Base-by-base conservation (phyloP, 768 basidiomycete genomes). In the Mycena leptocephala region DNA sequence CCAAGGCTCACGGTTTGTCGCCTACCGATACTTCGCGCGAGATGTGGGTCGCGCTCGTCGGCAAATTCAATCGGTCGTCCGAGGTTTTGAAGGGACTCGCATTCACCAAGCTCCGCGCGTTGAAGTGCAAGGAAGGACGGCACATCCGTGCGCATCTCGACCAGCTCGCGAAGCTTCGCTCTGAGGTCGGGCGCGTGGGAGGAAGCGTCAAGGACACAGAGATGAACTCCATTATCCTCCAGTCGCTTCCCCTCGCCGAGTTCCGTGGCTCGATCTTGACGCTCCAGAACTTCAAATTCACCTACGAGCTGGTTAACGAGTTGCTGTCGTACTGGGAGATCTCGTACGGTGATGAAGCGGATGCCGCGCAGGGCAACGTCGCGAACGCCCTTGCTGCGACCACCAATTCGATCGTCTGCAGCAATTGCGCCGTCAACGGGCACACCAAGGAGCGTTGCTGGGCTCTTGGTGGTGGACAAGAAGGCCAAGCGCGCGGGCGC, bases 51-150 rank as follows among this genome's bases (percentile, higher is more conserved):
- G 13, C 48, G 8, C 65, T 51, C n/a, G 2, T n/a, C 48, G 51
- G 10, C 11, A 67, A 67, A 18, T 67, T 67, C 51, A 67, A 67
- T 24, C 65, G 65, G 5, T 51, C 65, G 32, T 67, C 65, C 33
- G 65, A 67, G 28, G 33, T 55, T 8, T 55, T 67, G 65, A 67
- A 67, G 35, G 65, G 65, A 22, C 65, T 67, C 20, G 65, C 65
- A 13, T 35, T 67, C 48, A 55, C 46, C 30, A 67, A 67, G 65
- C 35, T 67, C 5, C 65, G 48, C 33, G n/a, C n/a, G n/a, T n/a
- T n/a, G n/a, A n/a, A n/a, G n/a, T n/a, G n/a, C n/a, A n/a, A n/a
- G n/a, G n/a, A 55, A 11, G n/a, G 51, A 55, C 48, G 65, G 48
- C 32, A 53, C 65, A 37, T 67, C 14, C 11, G 32, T 37, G 14